Evolutionary conservation across 164 flowering plant genomes (phyloP).

Genomic region (Platanus orientalis): DNA sequence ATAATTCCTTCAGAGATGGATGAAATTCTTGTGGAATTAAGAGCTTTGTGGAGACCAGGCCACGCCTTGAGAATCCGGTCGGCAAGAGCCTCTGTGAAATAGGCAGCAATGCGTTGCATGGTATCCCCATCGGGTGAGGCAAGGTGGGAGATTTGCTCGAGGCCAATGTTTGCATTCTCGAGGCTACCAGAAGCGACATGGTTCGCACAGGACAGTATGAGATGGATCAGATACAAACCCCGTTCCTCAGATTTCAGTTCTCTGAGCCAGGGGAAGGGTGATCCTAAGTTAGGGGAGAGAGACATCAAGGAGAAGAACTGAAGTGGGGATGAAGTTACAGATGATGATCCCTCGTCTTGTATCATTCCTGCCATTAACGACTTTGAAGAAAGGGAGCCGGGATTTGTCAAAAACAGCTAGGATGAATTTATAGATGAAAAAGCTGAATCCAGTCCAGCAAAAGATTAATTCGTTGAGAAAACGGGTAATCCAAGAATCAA

Average conservation of each 20-base stretch:
- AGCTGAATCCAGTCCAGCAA: not conserved
- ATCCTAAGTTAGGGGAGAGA: constrained; percentile 43
- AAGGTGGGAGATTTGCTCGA: constrained; percentile 66
- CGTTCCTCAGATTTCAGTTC: constrained; percentile 76
- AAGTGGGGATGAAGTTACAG: constrained; percentile 56
- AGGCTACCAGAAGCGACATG: constrained; percentile 58
- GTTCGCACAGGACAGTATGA: constrained; percentile 53
- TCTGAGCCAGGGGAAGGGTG: constrained; percentile 55
- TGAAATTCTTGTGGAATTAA: constrained; percentile 45
- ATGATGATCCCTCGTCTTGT: constrained; percentile 68
- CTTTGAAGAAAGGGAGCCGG: not conserved
- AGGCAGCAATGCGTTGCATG: constrained; percentile 71
- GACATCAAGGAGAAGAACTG: constrained; percentile 53
- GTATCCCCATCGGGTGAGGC: constrained; percentile 73
- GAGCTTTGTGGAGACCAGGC: constrained; percentile 69
- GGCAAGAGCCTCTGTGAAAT: constrained; percentile 69
- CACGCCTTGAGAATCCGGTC: constrained; percentile 55
- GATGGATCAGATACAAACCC: constrained; percentile 58
- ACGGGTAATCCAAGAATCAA: not conserved
- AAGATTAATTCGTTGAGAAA: not conserved
- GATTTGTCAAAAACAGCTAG: not conserved
- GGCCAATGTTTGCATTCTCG: constrained; percentile 61
- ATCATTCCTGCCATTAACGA: constrained; percentile 43
- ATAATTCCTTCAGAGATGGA: constrained; percentile 39
- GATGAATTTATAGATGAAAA: not conserved